Evolutionary conservation across 2,329 filamentous ascomycete species (phyloP).

Genomic region (Phialophora tarda): DNA sequence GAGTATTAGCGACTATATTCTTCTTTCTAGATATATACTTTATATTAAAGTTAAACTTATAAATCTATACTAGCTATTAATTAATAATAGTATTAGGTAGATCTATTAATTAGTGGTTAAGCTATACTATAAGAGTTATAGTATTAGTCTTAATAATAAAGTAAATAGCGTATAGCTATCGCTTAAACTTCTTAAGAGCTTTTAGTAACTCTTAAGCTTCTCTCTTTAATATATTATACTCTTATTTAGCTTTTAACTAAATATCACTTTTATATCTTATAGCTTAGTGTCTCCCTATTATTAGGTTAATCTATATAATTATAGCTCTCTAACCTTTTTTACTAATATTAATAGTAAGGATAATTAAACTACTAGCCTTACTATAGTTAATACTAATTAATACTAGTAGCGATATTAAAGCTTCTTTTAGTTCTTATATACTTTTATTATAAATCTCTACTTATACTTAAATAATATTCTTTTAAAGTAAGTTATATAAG

Average conservation of each 20-base stretch:
- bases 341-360: background rate
- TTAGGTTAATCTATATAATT: background rate
- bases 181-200: constrained; percentile 9
- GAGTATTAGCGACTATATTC: background rate
- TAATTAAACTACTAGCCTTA: background rate
- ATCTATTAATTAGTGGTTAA: constrained; percentile 9
- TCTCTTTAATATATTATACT: background rate
- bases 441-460: background rate
- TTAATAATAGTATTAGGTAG: background rate
- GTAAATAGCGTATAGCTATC: constrained; percentile 1
- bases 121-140: background rate
- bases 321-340: background rate
- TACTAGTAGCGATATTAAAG: background rate
- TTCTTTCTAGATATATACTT: background rate
- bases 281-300: background rate
- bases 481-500: background rate
- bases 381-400: background rate
- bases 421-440: background rate
- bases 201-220: background rate
- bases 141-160: constrained; percentile 5
- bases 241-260: background rate
- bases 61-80: constrained; percentile 3
- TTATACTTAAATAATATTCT: background rate
- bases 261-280: constrained; percentile 1
- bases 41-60: constrained; percentile 1